phyloP scores from a whole-genome alignment of 345 rosid species.

The Chamaenerion angustifolium region DNA sequence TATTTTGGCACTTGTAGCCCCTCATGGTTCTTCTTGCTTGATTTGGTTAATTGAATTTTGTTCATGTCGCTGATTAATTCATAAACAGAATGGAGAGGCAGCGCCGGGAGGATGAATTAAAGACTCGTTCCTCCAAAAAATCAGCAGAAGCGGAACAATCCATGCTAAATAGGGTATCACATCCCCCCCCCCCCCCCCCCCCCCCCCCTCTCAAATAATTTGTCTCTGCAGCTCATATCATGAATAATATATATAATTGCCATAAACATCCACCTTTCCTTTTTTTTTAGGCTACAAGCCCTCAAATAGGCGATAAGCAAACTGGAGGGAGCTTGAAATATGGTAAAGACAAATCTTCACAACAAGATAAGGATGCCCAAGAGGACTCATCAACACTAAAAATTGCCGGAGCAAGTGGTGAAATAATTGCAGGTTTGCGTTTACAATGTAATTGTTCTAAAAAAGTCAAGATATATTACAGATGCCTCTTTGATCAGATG shows the following conservation, averaged over 20 bases:
- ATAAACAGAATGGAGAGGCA: conserved; percentile 81
- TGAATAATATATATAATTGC: background rate
- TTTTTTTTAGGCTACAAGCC: conserved; percentile 66
- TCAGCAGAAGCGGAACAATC: conserved; percentile 79
- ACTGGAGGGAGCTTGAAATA: conserved; percentile 81
- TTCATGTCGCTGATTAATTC: background rate
- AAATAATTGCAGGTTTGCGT: conserved; percentile 84
- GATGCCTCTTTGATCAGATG: no score
- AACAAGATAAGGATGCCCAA: conserved; percentile 57
- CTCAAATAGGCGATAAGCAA: conserved; percentile 54
- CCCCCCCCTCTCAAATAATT: no score
- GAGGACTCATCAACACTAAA: conserved; percentile 65
- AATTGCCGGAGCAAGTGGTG: conserved; percentile 87
- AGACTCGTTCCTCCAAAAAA: conserved; percentile 74
- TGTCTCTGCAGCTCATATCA: background rate
- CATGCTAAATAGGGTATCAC: conserved; percentile 52
- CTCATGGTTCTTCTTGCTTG: background rate
- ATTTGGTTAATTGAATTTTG: background rate
- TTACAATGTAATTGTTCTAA: background rate
- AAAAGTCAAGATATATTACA: background rate
- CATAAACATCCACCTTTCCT: conserved; percentile 2
- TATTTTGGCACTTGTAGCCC: background rate
- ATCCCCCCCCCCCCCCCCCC: no score
- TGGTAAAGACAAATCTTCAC: conserved; percentile 60
- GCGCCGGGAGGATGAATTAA: conserved; percentile 91